Base-by-base conservation (phyloP, 2,329 filamentous ascomycete genomes). In the Colletotrichum sp. region DNA sequence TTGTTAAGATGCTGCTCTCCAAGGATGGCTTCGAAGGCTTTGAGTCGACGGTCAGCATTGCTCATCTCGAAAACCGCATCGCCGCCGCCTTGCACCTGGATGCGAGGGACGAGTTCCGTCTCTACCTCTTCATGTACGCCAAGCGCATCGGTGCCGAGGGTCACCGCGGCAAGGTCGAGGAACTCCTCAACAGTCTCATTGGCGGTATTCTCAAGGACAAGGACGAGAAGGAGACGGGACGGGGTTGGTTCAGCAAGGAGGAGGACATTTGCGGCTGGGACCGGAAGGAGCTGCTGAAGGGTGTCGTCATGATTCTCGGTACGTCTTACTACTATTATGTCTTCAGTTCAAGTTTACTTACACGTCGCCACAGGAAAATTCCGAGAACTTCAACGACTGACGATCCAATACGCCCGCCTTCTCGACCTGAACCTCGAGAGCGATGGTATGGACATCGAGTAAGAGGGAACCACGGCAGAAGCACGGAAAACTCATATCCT, bases 71-170 rank as follows among this genome's bases (percentile, higher is more conserved):
- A 84, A 99, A 98, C 81, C 92, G 98, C 52, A 93, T 99, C 61
- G 96, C 97, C 4, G 98, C 95, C 6, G 95, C 97, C 1, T 86
- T 98, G 82, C 94, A 95, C 75, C 87, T 99, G 1, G 95, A 94
- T 5, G 94, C 97, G 0, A 94, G 93, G 80, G 96, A 99, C 74
- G 97, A 99, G 83, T 99, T 99, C 86, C 92, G 95, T 73, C 89
- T 98, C 2, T 99, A 99, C 81, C 87, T 99, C n/a, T 94, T 96
- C 81, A 99, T 99, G 96, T 99, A 99, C 81, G 96, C 96, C 5
- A 99, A 98, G 86, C 93, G 97, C 1, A 91, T 99, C 7, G 97
- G 97, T 2, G 95, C 96, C 0, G 98, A 99, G 84, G 96, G 96
- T 0, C 87, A 96, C 68, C 92, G 94, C 79, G 90, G 92, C 72